Evolutionary conservation across 495 filamentous ascomycete genomes (phyloP).

Genomic region (Pseudotulostoma volvatum): DNA sequence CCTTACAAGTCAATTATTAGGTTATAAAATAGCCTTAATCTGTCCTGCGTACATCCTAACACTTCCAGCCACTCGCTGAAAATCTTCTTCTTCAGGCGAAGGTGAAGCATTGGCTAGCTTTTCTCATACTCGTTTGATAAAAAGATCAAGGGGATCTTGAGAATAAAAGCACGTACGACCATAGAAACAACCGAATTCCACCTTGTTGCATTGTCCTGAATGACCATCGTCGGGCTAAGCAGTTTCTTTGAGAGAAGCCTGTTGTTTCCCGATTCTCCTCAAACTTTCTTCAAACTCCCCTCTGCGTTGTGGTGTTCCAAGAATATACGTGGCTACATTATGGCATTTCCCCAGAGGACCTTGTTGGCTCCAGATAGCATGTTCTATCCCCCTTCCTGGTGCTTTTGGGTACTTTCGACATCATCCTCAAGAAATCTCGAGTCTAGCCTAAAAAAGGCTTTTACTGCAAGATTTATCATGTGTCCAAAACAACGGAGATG

Average conservation of each 20-base stretch:
- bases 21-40: too few species aligned
- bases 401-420: neutral
- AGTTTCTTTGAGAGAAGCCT: too few species aligned
- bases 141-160: too few species aligned
- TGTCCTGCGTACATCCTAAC: too few species aligned
- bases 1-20: too few species aligned
- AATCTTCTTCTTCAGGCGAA: too few species aligned
- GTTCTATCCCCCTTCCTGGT: too few species aligned
- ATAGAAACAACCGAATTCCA: neutral
- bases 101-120: too few species aligned
- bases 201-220: neutral
- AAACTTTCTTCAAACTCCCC: neutral
- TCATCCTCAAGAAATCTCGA: neutral
- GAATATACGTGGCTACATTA: neutral
- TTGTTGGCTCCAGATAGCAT: neutral
- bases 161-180: neutral
- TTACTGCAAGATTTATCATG: neutral
- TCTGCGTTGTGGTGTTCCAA: neutral
- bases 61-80: too few species aligned
- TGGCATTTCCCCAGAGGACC: neutral
- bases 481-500: neutral
- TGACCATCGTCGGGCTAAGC: neutral
- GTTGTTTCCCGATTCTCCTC: too few species aligned
- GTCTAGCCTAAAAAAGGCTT: neutral
- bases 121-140: too few species aligned